These are phyloP conservation scores for Fusarium marasasianum DNA, from an alignment of 2,329 filamentous ascomycete species.

Conservation along the genomic window DNA sequence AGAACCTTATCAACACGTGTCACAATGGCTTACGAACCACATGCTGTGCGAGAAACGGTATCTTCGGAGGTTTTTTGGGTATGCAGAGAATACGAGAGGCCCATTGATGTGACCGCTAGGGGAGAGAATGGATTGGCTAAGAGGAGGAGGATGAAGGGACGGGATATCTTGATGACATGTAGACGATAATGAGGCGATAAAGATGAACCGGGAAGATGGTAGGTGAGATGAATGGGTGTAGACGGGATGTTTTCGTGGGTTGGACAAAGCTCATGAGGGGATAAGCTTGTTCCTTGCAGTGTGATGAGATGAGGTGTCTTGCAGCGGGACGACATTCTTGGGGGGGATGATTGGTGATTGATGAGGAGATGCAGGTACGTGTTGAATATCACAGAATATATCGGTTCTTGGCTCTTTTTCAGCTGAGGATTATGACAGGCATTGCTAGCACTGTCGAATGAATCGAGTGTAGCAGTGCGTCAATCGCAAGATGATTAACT, in stretches of 20 bases:
- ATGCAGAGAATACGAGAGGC: slow-evolving; percentile 7
- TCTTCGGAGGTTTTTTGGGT: background rate
- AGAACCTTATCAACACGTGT: slow-evolving; percentile 3
- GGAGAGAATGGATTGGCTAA: background rate
- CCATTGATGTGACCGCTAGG: background rate
- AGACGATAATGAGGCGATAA: slow-evolving; percentile 3
- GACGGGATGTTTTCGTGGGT: background rate
- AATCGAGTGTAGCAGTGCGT: no score
- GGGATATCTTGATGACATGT: background rate
- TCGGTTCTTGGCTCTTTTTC: background rate
- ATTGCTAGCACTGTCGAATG: background rate
- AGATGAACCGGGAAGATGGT: background rate
- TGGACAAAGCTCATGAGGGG: background rate
- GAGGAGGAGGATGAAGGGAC: background rate
- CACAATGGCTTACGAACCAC: background rate
- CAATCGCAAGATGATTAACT: fast-evolving
- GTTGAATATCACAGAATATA: background rate
- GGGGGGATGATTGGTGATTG: background rate
- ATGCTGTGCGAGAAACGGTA: background rate
- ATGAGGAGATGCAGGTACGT: background rate
- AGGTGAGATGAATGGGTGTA: background rate
- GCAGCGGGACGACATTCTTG: background rate
- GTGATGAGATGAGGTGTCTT: background rate
- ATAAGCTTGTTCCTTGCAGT: slow-evolving; percentile 4
- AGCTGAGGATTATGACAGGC: background rate